These are phyloP conservation scores for Vigna reflexopilosa DNA, from an alignment of 306 rosid genomes.

Conservation along the genomic window DNA sequence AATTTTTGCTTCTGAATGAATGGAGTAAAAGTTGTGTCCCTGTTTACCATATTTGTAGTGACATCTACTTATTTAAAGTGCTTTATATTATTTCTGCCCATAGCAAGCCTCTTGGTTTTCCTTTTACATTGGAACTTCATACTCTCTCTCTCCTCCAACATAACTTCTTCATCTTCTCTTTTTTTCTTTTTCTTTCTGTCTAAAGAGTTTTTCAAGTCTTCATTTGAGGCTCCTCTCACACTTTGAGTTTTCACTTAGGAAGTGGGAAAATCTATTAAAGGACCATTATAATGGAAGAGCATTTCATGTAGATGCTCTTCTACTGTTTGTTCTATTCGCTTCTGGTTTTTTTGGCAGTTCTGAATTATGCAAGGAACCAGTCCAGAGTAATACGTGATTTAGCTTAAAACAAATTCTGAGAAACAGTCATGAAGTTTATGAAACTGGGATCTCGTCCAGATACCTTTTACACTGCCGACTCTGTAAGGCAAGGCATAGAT, in stretches of 20 bases:
- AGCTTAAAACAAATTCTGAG: constrained; percentile 31
- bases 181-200: constrained; percentile 5
- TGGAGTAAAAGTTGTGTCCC: neutral
- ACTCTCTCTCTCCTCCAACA: constrained; percentile 53
- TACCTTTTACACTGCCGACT: constrained; percentile 78
- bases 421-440: constrained; percentile 90
- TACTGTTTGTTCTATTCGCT: constrained; percentile 40
- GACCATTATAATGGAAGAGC: constrained; percentile 36
- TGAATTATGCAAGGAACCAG: constrained; percentile 39
- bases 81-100: constrained; percentile 49
- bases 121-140: constrained; percentile 43
- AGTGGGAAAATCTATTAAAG: constrained; percentile 40
- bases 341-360: constrained; percentile 37
- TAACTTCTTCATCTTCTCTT: neutral
- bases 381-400: constrained; percentile 52
- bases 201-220: constrained; percentile 38
- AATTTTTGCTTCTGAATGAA: neutral
- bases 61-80: constrained; percentile 52
- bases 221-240: constrained; percentile 33
- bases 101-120: constrained; percentile 50
- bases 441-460: constrained; percentile 95
- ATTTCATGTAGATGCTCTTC: constrained; percentile 41
- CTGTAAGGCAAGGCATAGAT: constrained; percentile 65
- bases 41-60: constrained; percentile 6
- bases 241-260: constrained; percentile 31